Evolutionary conservation across 345 rosid species (phyloP).

Genomic region (Salix purpurea): DNA sequence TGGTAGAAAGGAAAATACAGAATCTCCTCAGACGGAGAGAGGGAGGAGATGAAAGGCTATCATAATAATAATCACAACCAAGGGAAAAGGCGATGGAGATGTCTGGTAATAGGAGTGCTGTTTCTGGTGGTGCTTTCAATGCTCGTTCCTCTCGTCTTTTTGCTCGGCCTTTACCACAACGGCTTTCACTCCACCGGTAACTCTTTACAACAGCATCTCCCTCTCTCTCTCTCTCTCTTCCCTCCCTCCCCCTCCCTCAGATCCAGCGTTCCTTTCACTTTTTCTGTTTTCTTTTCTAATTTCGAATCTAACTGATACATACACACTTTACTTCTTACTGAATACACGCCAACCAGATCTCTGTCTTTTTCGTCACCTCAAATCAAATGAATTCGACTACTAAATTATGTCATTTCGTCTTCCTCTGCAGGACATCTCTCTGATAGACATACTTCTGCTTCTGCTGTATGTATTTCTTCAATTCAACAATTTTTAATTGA

Average conservation of each 20-base stretch:
- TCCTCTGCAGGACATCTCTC: slow-evolving; percentile 48
- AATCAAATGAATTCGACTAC: background rate
- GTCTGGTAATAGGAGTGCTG: slow-evolving; percentile 64
- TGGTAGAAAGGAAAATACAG: background rate
- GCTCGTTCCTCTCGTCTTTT: slow-evolving; percentile 89
- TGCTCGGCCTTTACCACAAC: slow-evolving; percentile 68
- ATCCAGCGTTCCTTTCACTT: slow-evolving; percentile 27
- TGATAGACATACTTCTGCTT: slow-evolving; percentile 25
- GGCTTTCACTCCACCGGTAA: slow-evolving; percentile 65
- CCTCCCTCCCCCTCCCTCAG: slow-evolving; percentile 4
- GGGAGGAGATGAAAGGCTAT: slow-evolving; percentile 36
- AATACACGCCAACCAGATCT: slow-evolving; percentile 3
- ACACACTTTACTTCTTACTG: background rate
- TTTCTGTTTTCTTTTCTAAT: background rate
- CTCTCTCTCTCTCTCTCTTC: background rate
- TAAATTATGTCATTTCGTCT: background rate
- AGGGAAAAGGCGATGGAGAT: slow-evolving; percentile 76
- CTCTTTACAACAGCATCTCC: background rate
- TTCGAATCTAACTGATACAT: background rate
- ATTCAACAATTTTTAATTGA: background rate
- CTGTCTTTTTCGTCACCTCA: background rate
- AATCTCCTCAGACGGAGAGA: slow-evolving; percentile 28
- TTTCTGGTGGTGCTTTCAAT: slow-evolving; percentile 83
- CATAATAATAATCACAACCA: slow-evolving; percentile 18
- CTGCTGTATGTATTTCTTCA: slow-evolving; percentile 1